phyloP scores from a whole-genome alignment of 2,329 filamentous ascomycete genomes.

The Raffaelea deltoideospora region DNA sequence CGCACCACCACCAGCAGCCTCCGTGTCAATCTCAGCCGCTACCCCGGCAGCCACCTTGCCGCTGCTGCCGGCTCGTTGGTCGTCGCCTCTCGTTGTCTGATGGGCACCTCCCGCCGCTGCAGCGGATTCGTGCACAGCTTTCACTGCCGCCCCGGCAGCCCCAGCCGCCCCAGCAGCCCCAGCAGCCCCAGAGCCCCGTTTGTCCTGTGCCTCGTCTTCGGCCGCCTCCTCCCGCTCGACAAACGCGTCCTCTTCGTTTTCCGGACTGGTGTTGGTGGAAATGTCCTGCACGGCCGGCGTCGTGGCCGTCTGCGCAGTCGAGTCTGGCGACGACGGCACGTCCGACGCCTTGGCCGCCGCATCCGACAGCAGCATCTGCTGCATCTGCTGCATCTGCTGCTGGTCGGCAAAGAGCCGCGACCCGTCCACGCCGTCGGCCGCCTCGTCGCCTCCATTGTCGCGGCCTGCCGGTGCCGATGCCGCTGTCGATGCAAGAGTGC shows the following conservation, averaged over 20 bases:
- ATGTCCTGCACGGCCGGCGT: conserved; percentile 54
- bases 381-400: too few relatives aligned
- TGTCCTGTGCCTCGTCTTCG: conserved; percentile 15
- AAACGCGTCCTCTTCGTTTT: conserved; percentile 47
- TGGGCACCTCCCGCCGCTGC: conserved; percentile 9
- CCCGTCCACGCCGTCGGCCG: too few relatives aligned
- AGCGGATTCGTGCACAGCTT: conserved; percentile 27
- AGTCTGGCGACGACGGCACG: conserved; percentile 39
- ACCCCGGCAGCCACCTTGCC: not conserved
- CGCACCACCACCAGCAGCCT: not conserved
- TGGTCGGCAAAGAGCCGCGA: too few relatives aligned
- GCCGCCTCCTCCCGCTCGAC: conserved; percentile 29
- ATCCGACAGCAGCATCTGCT: not conserved
- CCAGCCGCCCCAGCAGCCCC: too few relatives aligned
- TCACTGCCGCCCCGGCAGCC: too few relatives aligned
- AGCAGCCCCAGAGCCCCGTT: too few relatives aligned
- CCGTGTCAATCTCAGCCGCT: not conserved
- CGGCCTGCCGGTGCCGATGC: too few relatives aligned
- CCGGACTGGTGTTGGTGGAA: conserved; percentile 61
- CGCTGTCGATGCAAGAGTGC: too few relatives aligned
- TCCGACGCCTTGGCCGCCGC: conserved; percentile 18
- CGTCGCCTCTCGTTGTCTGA: not conserved
- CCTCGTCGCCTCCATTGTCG: too few relatives aligned
- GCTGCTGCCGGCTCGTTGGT: not conserved
- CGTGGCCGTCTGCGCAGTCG: conserved; percentile 57